These are phyloP conservation scores for Mariannaea elegans DNA, from an alignment of 2,329 filamentous ascomycete genomes.

Conservation along the genomic window DNA sequence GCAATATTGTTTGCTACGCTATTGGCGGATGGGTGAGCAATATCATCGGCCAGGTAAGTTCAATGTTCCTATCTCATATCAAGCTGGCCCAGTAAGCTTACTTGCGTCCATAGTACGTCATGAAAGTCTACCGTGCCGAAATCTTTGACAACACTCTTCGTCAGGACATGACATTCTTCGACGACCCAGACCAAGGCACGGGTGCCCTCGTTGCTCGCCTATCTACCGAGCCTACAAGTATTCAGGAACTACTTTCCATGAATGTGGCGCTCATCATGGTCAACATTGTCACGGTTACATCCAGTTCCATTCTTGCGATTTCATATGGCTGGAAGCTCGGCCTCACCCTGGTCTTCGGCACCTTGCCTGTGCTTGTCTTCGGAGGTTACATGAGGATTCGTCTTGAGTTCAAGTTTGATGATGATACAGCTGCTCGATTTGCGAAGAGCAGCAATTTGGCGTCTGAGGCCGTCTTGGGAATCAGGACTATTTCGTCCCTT, in stretches of 20 bases:
- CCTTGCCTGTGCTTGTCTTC: conserved; percentile 54
- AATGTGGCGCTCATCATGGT: conserved; percentile 59
- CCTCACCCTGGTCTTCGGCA: conserved; percentile 56
- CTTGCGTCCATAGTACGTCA: conserved; percentile 36
- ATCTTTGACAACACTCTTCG: conserved; percentile 61
- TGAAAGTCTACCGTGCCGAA: conserved; percentile 48
- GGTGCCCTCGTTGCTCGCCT: conserved; percentile 51
- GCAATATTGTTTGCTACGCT: conserved; percentile 55
- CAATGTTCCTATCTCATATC: neutral
- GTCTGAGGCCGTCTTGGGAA: conserved; percentile 58
- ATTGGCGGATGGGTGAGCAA: conserved; percentile 49
- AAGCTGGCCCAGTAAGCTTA: neutral
- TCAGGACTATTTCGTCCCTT: conserved; percentile 59
- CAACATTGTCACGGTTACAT: conserved; percentile 55
- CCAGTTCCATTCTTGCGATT: conserved; percentile 56
- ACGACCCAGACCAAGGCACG: conserved; percentile 48
- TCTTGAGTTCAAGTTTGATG: conserved; percentile 57
- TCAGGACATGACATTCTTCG: conserved; percentile 62
- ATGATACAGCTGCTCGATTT: conserved; percentile 53
- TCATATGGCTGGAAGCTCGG: conserved; percentile 60
- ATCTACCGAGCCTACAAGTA: conserved; percentile 52
- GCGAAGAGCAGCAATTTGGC: conserved; percentile 58
- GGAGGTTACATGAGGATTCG: conserved; percentile 59
- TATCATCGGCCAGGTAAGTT: conserved; percentile 46
- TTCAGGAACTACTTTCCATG: conserved; percentile 60